Base-by-base conservation (phyloP, 2,329 filamentous ascomycete species). In the Paracorniculantispora psalliotae region DNA sequence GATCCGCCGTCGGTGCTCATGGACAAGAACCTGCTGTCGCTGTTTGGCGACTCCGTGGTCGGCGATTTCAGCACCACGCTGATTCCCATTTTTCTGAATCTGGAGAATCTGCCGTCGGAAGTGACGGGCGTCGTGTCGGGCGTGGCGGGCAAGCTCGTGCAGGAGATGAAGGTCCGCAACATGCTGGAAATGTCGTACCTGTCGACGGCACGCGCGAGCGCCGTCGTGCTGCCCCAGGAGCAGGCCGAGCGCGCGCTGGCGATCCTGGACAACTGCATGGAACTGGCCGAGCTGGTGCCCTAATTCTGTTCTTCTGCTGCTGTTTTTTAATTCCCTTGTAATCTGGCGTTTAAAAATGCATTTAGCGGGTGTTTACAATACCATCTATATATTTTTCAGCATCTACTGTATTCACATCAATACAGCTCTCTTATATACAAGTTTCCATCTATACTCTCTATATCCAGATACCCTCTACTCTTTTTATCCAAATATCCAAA, bases 91-190 rank as follows among this genome's bases (percentile, higher is more conserved):
- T 93, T 92, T 60, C 81, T 99, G 3, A 91, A 97, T 67, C 80
- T 99, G 26, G 85, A 84, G 21, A 85, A 85, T 44, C 77, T 97
- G 43, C 90, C 93, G 0, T 81, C 93, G 44, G 91, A 96, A 71
- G 92, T 91, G 8, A 96, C 92, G 0, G 93, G 93, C 23, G 97
- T 99, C 60, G 91, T 99, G 3, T 97, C 92, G 65, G 93, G 94
- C 28, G 91, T 99, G 2, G 92, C 93, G 0, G 91, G 92, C 26
- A 83, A 86, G 57, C 79, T 97, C 28, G 89, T 92, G 1, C 85
- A 89, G 52, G 89, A 90, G 48, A 87, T 91, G 72, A 74, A 79
- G 57, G 76, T 76, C 65, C 70, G 71, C 35, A 75, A 77, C 61
- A 80, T 74, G 64, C 84, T 91, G 1, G 92, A 97, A 71, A 86